Evolutionary conservation across 2,329 filamentous ascomycete genomes (phyloP).

Genomic region (Fusarium praegraminearum): DNA sequence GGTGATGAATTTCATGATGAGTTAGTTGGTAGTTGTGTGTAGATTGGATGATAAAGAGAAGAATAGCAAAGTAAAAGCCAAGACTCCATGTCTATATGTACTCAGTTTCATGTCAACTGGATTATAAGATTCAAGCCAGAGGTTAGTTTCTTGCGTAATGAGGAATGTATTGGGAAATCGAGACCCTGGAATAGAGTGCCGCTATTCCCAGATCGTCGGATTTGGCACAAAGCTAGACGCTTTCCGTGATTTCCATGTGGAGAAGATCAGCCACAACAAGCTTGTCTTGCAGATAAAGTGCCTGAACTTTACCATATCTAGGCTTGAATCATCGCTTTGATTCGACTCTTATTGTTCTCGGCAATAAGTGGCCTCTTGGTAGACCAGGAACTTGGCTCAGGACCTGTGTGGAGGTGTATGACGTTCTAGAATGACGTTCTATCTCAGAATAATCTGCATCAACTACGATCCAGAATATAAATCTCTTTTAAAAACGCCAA

Average conservation of each 20-base stretch:
- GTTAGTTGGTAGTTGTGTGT: too few species aligned
- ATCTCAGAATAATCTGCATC: not conserved
- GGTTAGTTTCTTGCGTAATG: not conserved
- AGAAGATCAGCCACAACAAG: not conserved
- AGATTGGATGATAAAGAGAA: not conserved
- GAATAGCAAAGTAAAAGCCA: fast-evolving
- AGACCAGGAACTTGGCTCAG: too few species aligned
- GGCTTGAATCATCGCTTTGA: not conserved
- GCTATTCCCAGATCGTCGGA: constrained; percentile 20
- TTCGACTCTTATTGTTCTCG: not conserved
- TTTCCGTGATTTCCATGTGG: constrained; percentile 3
- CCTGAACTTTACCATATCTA: not conserved
- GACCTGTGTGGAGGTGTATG: not conserved
- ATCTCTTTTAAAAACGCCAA: not conserved
- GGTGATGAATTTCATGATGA: constrained; percentile 2
- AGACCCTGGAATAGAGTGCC: constrained; percentile 4
- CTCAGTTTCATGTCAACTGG: not conserved
- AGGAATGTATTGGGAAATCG: constrained; percentile 21
- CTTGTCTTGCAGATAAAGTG: not conserved
- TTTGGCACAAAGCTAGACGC: constrained; percentile 4
- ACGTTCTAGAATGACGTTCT: constrained; percentile 2
- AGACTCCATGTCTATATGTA: not conserved
- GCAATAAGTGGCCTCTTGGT: not conserved
- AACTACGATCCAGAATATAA: too few species aligned
- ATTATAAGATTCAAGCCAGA: constrained; percentile 3